phyloP scores from a whole-genome alignment of 495 filamentous ascomycete genomes.

The Penicillium alfredii region DNA sequence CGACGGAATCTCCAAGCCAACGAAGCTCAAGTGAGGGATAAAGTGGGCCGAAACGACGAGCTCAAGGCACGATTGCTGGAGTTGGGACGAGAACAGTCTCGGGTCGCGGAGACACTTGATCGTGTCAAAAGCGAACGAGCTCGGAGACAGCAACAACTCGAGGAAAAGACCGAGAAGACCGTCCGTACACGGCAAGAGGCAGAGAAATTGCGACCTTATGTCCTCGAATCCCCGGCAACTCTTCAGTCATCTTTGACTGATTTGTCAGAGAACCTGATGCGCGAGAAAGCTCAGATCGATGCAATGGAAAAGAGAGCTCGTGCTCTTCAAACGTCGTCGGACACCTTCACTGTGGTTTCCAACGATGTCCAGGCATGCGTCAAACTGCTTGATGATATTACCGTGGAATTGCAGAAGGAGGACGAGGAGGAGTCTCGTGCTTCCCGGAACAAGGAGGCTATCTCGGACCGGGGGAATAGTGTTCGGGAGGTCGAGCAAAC shows the following conservation, averaged over 20 bases:
- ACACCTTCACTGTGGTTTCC: constrained; percentile 77
- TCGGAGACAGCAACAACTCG: constrained; percentile 62
- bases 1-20: constrained; percentile 66
- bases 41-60: constrained; percentile 75
- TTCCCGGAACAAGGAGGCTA: constrained; percentile 72
- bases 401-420: constrained; percentile 75
- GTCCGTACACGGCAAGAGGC: constrained; percentile 65
- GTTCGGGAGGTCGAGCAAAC: constrained; percentile 86
- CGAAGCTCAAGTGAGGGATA: constrained; percentile 72
- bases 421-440: constrained; percentile 81
- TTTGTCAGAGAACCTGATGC: constrained; percentile 64
- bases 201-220: constrained; percentile 84
- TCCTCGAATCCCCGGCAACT: constrained; percentile 75
- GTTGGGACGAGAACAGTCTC: constrained; percentile 68
- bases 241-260: constrained; percentile 78
- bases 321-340: constrained; percentile 85
- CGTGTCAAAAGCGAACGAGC: constrained; percentile 66
- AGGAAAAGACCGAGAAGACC: constrained; percentile 68
- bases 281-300: constrained; percentile 79
- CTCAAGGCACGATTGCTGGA: constrained; percentile 73
- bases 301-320: constrained; percentile 75
- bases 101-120: constrained; percentile 71
- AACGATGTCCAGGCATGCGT: constrained; percentile 79
- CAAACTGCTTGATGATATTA: constrained; percentile 83
- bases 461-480: constrained; percentile 79